Base-by-base conservation (phyloP, 2,329 filamentous ascomycete genomes). In the Colletotrichum tanaceti region DNA sequence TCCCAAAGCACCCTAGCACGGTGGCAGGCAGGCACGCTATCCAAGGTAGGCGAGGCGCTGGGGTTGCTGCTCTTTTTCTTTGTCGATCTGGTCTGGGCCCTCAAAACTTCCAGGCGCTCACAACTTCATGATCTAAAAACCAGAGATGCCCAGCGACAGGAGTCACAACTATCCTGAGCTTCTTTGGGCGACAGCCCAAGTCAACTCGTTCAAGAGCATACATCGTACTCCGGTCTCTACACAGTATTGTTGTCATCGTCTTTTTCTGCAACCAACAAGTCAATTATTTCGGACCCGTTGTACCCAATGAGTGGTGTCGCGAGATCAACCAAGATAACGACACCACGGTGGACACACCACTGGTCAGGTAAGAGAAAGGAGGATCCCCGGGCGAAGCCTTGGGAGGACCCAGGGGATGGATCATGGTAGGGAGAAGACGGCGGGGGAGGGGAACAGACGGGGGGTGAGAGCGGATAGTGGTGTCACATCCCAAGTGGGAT, bases 21-120 rank as follows among this genome's bases (percentile, higher is more conserved):
- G 16, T 44, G 28, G 28, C 7, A 32, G 28, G 28, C 9, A 32
- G 28, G 28, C 2, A 32, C 28, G 28, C 28, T 32, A 9, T 32
- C 28, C 28, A 32, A 46, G 44, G 44, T 22, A 46, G 44, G 44
- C 39, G 39, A 38, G 28, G 49, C 49, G 50, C 53, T 64, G 61
- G 61, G 39, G 44, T 35, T 54, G 46, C 32, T 46, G 43, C 24
- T 54, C 54, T 43, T 49, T 35, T 64, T 24, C 41, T 58, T 47
- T 58, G 61, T 44, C 53, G 61, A 64, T 58, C 61, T 43, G 43
- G 52, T 63, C 61, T 63, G 44, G 61, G 61, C 53, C 54, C 50
- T 44, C 10, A n/a, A 10, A 62, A 18, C 16, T 41, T 28, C 59
- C 47, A 44, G n/a, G 20, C 28, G 2, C 38, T 44, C 41, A n/a